Evolutionary conservation across 2,329 filamentous ascomycete genomes (phyloP).

Genomic region (Paracorniculantispora psalliotae): DNA sequence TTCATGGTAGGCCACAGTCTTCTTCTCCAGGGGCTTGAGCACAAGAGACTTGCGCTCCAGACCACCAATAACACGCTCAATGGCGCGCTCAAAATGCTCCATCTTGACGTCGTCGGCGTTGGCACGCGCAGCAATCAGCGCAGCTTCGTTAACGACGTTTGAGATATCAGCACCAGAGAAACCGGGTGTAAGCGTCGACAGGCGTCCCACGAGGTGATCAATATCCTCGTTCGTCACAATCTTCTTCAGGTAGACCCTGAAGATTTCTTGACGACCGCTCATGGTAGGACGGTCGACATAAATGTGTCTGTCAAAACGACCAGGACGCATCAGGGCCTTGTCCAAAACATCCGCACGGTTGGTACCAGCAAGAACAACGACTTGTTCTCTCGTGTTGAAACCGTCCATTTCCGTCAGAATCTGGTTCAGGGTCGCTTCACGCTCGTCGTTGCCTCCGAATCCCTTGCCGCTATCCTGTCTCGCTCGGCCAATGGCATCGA

Average conservation of each 20-base stretch:
- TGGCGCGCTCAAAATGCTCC: conserved; percentile 92
- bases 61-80: conserved; percentile 93
- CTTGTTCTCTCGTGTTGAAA: conserved; percentile 94
- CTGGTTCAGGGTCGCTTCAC: conserved; percentile 95
- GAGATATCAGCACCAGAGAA: conserved; percentile 98
- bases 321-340: conserved; percentile 91
- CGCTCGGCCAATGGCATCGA: conserved; percentile 93
- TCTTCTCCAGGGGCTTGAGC: conserved; percentile 89
- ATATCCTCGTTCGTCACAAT: conserved; percentile 90
- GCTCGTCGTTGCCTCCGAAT: conserved; percentile 91
- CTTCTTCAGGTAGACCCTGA: conserved; percentile 88
- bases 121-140: conserved; percentile 81
- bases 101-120: conserved; percentile 79
- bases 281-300: conserved; percentile 92
- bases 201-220: conserved; percentile 79
- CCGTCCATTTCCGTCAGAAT: conserved; percentile 99
- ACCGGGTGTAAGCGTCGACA: conserved; percentile 88
- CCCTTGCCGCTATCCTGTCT: conserved; percentile 67
- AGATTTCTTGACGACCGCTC: conserved; percentile 94
- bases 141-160: conserved; percentile 97
- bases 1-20: conserved; percentile 95
- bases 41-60: conserved; percentile 97
- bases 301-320: conserved; percentile 96
- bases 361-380: conserved; percentile 93
- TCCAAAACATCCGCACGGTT: conserved; percentile 94